Percentiles rank a stretch among this genome's conserved stretches.
Conservation (phyloP, 2,329 filamentous ascomycete species). For the Apiospora kogelbergensis region DNA sequence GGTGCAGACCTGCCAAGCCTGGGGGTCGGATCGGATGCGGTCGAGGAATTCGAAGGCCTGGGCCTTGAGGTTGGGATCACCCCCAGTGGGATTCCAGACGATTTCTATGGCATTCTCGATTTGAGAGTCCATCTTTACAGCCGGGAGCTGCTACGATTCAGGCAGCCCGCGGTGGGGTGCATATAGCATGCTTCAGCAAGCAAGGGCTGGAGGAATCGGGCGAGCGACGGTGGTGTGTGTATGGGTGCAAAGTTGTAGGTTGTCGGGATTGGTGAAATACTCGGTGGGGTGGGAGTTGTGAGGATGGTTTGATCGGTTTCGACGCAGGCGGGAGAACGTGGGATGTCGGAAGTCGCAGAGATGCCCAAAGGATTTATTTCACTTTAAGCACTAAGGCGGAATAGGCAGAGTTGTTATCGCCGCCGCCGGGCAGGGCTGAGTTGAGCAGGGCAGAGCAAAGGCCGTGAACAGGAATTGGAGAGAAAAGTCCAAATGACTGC, state of each 20-base stretch:
- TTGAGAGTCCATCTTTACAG: conserved; percentile 43
- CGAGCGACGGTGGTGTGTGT: not conserved
- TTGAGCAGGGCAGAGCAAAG: too few relatives aligned
- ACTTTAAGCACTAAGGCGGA: not conserved
- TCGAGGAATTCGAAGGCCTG: conserved; percentile 82
- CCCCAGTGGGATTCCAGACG: conserved; percentile 78
- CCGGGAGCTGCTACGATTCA: conserved; percentile 39
- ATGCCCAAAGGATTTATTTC: not conserved
- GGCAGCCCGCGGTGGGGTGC: conserved; percentile 39
- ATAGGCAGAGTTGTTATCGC: not conserved
- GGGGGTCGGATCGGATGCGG: conserved; percentile 77
- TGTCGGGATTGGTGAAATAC: not conserved
- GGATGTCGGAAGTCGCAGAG: not conserved
- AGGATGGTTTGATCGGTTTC: not conserved
- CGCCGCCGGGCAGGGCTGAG: too few relatives aligned
- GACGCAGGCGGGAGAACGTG: not conserved
- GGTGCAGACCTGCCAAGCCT: conserved; percentile 89
- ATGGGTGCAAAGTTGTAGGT: not conserved
- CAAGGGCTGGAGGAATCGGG: not conserved
- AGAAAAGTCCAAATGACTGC: not conserved
- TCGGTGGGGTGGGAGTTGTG: not conserved
- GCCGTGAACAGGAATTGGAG: too few relatives aligned
- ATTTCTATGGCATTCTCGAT: conserved; percentile 95
- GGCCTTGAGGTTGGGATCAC: conserved; percentile 66
- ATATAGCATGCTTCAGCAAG: conserved; percentile 41